Base-by-base conservation (phyloP, 2,329 filamentous ascomycete genomes). In the Ophiostoma fasciatum region DNA sequence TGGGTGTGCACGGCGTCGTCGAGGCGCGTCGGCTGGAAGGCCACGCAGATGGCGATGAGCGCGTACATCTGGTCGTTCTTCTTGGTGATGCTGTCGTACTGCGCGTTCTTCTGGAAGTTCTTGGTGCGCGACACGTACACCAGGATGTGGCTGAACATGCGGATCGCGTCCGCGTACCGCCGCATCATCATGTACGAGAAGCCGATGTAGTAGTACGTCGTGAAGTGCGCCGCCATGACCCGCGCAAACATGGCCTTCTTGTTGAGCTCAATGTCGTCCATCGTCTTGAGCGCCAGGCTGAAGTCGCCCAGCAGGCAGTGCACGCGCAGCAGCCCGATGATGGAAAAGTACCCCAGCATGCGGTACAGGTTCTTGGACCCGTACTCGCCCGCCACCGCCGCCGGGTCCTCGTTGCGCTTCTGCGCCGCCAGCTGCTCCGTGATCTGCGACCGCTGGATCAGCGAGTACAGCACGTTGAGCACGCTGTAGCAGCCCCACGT, bases 161-260 rank as follows among this genome's bases (percentile, higher is more conserved):
- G 85, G 66, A 98, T 94, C 60, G 90, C 90, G 62, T 98, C 90
- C 62, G 85, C 83, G 59, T 98, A 98, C 57, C 90, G 83, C 66
- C 90, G 85, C 83, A 96, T 93, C 90, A 98, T 98, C 88, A 98
- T 96, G 79, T 98, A 98, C 49, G 84, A 93, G 76, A 98, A 98
- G 49, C 90, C 90, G 45, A 98, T 88, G 60, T 96, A 96, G 76
- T 98, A 98, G 75, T 96, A 98, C 47, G 90, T 98, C 49, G 88
- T 94, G 68, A 96, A 96, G 69, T 98, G 90, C 40, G 90, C 90
- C 37, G 90, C 88, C 90, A 98, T 96, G 58, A 98, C 90, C 48
- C 90, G 83, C 45, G 90, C 88, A 59, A 98, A 98, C 83, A 96
- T 96, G 61, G 90, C 87, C 71, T 96, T 96, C 73, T 98, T 98